phyloP scores from a whole-genome alignment of 805 yeast species.

The Saccharomyces eubayanus region DNA sequence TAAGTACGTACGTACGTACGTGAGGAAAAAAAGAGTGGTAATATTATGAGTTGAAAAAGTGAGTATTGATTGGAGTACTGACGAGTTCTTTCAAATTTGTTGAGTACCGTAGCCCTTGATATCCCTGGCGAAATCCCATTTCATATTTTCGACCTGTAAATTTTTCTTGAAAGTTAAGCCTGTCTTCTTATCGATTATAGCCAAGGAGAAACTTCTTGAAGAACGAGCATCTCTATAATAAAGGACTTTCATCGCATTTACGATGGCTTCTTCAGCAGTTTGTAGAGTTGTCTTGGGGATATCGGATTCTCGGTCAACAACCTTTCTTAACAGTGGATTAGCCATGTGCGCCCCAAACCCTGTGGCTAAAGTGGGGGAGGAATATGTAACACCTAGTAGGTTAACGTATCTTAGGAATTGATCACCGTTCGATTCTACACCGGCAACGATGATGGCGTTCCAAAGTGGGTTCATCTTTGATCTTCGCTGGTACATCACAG shows the following conservation, averaged over 20 bases:
- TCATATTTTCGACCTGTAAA: slow-evolving; percentile 62
- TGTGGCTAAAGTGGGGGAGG: slow-evolving; percentile 84
- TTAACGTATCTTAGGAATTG: slow-evolving; percentile 84
- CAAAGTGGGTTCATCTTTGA: slow-evolving; percentile 92
- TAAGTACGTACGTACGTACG: background rate
- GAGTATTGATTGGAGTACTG: background rate
- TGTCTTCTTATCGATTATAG: slow-evolving; percentile 58
- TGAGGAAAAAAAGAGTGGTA: background rate
- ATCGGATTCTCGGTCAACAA: slow-evolving; percentile 72
- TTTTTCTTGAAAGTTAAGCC: slow-evolving; percentile 59
- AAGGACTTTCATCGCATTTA: slow-evolving; percentile 86
- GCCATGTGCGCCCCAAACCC: slow-evolving; percentile 97
- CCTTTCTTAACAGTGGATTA: slow-evolving; percentile 78
- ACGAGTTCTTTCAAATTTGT: slow-evolving; percentile 29
- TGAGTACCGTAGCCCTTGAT: slow-evolving; percentile 87
- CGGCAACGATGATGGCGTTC: slow-evolving; percentile 91
- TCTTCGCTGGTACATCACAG: slow-evolving; percentile 79
- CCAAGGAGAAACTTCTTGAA: slow-evolving; percentile 73
- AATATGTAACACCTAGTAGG: slow-evolving; percentile 82
- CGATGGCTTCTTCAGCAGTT: slow-evolving; percentile 68
- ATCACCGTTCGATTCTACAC: slow-evolving; percentile 53
- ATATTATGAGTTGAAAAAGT: background rate
- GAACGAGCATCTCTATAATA: slow-evolving; percentile 96
- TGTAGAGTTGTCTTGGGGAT: slow-evolving; percentile 58
- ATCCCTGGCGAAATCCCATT: slow-evolving; percentile 84